Base-by-base conservation (phyloP, 2,329 filamentous ascomycete species). In the Phialemonium atrogriseum region DNA sequence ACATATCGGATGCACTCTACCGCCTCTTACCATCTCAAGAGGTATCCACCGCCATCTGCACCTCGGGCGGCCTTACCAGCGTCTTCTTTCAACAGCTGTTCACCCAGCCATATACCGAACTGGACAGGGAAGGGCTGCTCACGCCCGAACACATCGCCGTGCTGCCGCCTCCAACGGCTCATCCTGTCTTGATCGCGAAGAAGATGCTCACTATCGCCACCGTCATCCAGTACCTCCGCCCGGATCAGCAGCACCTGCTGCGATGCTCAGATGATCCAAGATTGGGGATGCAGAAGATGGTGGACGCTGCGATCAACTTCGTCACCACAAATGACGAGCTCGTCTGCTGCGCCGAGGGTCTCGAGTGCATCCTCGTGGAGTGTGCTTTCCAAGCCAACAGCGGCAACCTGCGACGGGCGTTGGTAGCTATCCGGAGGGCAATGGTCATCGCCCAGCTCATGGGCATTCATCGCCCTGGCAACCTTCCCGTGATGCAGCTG, bases 331-430 rank as follows among this genome's bases (percentile, higher is more conserved):
- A 70, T 13, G 62, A 70, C 24, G 57, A 62, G 3, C 46, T 73
- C 1, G 40, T 62, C 0, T 51, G 47, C 12, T 62, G 58, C 0
- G 23, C 69, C 2, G 66, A 71, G 32, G 64, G 65, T 1, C 42
- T 72, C 3, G 63, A 70, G 33, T 68, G 62, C 27, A 38, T 73
- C 7, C 54, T 69, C 38, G 49, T 72, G 0, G 59, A 70, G 39
- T 55, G 54, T 5, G 48, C 66, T 10, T 66, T 59, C 39, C 52
- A 64, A 10, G 59, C 58, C n/a, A 69, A 69, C 18, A 47, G 46
- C 0, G 70, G 70, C 1, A 60, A 64, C 23, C 48, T 69, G 1
- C 58, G 62, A 0, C 50, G 55, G 3, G 54, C 63, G 0, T 71
- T 64, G 63, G 39, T 69, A 3, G 48, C 53, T 1, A 52, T 53